These are phyloP conservation scores for Cyclanthera cordifolia DNA, from an alignment of 306 rosid species.

Conservation along the genomic window DNA sequence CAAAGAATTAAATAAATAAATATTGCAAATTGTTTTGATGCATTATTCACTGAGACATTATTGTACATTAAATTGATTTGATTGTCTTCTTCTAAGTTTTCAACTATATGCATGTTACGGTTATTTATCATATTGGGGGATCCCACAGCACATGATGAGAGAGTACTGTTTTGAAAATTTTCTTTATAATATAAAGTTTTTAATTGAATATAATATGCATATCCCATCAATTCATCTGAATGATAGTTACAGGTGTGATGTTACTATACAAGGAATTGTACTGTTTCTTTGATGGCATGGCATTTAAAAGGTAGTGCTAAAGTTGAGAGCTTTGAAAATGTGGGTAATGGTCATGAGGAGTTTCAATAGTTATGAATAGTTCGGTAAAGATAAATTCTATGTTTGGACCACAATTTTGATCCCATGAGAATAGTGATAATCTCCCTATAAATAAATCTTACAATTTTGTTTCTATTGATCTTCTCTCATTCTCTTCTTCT, in stretches of 20 bases:
- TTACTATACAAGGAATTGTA: background rate
- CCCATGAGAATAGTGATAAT: too few species aligned
- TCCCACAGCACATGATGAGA: constrained; percentile 7
- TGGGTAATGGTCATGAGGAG: too few species aligned
- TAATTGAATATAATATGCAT: background rate
- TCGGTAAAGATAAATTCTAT: too few species aligned
- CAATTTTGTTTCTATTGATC: too few species aligned
- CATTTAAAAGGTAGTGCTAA: too few species aligned
- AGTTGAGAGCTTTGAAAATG: too few species aligned
- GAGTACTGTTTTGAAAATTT: background rate
- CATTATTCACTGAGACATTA: background rate
- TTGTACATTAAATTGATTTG: constrained; percentile 6
- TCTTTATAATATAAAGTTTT: background rate
- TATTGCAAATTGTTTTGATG: background rate
- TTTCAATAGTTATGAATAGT: too few species aligned
- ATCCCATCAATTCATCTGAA: background rate
- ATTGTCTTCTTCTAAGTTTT: background rate
- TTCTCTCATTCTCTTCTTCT: too few species aligned
- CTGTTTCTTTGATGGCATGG: background rate
- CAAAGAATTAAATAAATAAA: background rate
- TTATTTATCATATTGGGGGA: constrained; percentile 7
- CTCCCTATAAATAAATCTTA: too few species aligned
- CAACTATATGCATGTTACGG: background rate
- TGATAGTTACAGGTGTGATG: background rate
- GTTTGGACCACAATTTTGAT: too few species aligned